Evolutionary conservation across 805 yeast genomes (phyloP).

Genomic region (Wickerhamiella brachini): DNA sequence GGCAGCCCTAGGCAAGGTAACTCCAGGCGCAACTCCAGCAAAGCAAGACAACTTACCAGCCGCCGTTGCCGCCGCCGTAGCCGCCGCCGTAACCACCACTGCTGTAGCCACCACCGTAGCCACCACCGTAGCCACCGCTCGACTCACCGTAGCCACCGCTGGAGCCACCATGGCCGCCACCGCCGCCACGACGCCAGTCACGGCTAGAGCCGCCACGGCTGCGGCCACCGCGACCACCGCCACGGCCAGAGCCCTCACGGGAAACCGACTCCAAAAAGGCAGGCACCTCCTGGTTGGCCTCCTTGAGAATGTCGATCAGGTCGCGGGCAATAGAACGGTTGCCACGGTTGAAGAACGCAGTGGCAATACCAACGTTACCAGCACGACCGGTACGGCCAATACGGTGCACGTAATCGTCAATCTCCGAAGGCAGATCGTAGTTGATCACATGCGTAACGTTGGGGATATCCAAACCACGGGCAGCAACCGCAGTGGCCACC

Average conservation of each 20-base stretch:
- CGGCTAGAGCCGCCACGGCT: conserved; percentile 25
- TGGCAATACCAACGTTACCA: conserved; percentile 97
- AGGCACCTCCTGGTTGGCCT: conserved; percentile 98
- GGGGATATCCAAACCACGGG: conserved; percentile 99
- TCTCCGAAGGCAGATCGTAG: conserved; percentile 92
- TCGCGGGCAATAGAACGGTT: conserved; percentile 83
- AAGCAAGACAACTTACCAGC: conserved; percentile 12
- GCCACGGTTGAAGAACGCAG: conserved; percentile 95
- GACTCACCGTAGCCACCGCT: conserved; percentile 17
- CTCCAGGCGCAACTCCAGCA: not conserved
- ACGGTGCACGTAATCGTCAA: conserved; percentile 98
- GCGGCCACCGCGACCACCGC: conserved; percentile 41
- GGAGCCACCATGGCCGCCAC: conserved; percentile 14
- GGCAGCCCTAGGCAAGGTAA: no score
- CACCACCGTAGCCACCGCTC: conserved; percentile 17
- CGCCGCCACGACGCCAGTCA: conserved; percentile 20
- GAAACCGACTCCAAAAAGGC: conserved; percentile 66
- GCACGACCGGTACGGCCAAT: conserved; percentile 99
- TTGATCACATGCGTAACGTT: conserved; percentile 96
- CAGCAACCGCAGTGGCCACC: conserved; percentile 99
- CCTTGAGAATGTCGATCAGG: conserved; percentile 70
- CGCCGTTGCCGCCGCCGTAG: conserved; percentile 20
- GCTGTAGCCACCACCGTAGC: conserved; percentile 8
- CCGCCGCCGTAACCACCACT: conserved; percentile 17
- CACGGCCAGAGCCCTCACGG: conserved; percentile 54